phyloP scores from a whole-genome alignment of 176 grass and related monocot genomes.

The Oryza rufipogon region DNA sequence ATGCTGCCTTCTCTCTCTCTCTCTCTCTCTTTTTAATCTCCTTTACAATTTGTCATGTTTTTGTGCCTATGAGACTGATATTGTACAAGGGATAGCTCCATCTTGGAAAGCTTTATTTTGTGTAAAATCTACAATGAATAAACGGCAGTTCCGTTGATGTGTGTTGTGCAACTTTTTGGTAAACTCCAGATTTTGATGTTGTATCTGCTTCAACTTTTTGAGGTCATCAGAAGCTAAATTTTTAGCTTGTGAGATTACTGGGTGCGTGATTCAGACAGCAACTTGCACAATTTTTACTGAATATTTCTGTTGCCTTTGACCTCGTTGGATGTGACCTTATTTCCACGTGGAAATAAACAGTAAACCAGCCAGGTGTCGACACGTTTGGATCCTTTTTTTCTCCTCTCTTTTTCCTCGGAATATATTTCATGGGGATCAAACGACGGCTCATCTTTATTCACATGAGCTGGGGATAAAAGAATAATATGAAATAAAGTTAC shows the following conservation, averaged over 20 bases:
- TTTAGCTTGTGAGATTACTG: background rate
- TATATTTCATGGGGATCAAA: slow-evolving; percentile 39
- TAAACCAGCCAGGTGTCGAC: background rate
- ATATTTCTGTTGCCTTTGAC: slow-evolving; percentile 1
- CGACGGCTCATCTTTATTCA: slow-evolving; percentile 28
- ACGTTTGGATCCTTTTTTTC: background rate
- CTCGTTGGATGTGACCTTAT: background rate
- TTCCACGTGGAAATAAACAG: background rate
- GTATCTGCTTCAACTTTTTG: too few species aligned
- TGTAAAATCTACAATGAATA: slow-evolving; percentile 9
- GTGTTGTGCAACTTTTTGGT: background rate
- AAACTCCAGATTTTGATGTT: background rate
- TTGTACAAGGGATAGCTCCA: slow-evolving; percentile 22
- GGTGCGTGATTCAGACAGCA: background rate
- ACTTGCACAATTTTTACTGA: background rate
- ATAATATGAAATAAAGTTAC: slow-evolving; percentile 7
- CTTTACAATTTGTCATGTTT: background rate
- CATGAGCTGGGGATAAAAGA: slow-evolving; percentile 18
- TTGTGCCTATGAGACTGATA: background rate
- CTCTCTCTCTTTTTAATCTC: background rate
- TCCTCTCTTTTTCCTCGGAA: background rate
- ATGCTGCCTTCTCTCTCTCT: background rate
- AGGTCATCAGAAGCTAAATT: background rate
- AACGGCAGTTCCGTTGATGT: slow-evolving; percentile 2
- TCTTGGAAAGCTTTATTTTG: slow-evolving; percentile 8